Evolutionary conservation across 192 early-diverging fungal genomes (phyloP), one percentile per base, ranked within the genome.

Genomic region (Jimgerdemannia lactiflua): DNA sequence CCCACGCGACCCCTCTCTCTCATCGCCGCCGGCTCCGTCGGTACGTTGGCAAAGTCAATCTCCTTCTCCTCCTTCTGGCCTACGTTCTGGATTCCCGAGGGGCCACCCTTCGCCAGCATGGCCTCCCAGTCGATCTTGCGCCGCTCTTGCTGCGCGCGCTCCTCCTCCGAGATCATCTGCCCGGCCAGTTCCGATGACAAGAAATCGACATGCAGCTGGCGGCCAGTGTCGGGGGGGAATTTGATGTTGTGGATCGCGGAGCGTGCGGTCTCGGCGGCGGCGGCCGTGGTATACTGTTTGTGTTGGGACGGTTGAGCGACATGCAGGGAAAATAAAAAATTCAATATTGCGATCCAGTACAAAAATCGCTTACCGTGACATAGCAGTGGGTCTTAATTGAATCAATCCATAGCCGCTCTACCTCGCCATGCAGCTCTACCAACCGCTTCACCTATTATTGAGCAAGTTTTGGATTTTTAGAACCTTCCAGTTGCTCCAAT

Each of bases 361-460:
- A 6, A 66, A 20, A 3, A 14, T 69, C 7, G 80, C 85, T 81
- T 86, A 90, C 90, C 41, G 79, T 78, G 8, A 89, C 89, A 80
- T 86, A 91, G 69, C 89, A 87, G 73, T 91, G 90, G 3, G 89
- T 86, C 64, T 88, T 86, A 72, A 91, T 90, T 59, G 67, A 78
- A 71, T 91, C 86, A 83, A 91, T 86, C 90, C 90, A 91, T 10
- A 91, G 75, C 44, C 75, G 76, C 18, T 89, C 86, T 7, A 89
- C 66, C 20, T 75, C 80, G 19, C 90, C 90, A 76, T 81, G 88
- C 70, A 85, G 73, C 66, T 75, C 74, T 17, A 89, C 75, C 40
- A 89, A 72, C 19, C 77, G 67, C 70, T 82, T 79, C 73, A 87
- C 86, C 43, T 85, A 77, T 49, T 78, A 77, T 14, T 85, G 68